Base-by-base conservation (phyloP, 1,139 yeast species). In the Neolecta irregularis region DNA sequence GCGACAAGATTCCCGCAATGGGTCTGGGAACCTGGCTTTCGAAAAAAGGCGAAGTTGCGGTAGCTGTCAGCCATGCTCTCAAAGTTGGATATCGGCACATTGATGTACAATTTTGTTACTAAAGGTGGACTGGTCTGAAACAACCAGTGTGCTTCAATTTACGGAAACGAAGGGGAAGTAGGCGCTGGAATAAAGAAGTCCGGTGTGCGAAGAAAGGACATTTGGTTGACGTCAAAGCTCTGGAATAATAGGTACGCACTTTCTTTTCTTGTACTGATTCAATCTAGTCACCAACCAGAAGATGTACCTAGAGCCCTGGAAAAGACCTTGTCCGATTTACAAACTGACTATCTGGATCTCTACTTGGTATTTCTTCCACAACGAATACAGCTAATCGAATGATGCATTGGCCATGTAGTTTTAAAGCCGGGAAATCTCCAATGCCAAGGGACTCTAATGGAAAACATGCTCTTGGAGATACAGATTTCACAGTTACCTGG, bases 1-100 rank as follows among this genome's bases (percentile, higher is more conserved):
- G 88, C 15, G 60, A 58, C 39, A 49, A 53, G 26, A 74, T 78
- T 46, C 92, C 91, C 18, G 72, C 65, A 19, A 54, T 78, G 40
- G 91, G 83, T 2, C 62, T 77, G 30, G 91, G 92, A 26, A 78
- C 92, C n/a, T 78, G 83, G 81, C 66, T 67, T 53, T 66, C 81
- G 11, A 56, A 67, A 15, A 64, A 65, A 19, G 63, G 65, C 29
- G 72, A 67, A 36, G 79, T 71, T 41, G 68, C 70, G 49, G 56
- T 62, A 17, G 68, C 88, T 13, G 77, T 72, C 21, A 56, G 67
- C 40, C 54, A 63, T 25, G 93, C 92, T 1, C 57, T 80, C 44
- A 44, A 69, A 47, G 59, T 64, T 20, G 92, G 92, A 12, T 77
- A 77, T 56, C 66, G 73, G 46, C 93, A 78, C 57, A 74, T 79